These are phyloP conservation scores for Lithohypha guttulata DNA, from an alignment of 2,329 filamentous ascomycete genomes.

Conservation along the genomic window DNA sequence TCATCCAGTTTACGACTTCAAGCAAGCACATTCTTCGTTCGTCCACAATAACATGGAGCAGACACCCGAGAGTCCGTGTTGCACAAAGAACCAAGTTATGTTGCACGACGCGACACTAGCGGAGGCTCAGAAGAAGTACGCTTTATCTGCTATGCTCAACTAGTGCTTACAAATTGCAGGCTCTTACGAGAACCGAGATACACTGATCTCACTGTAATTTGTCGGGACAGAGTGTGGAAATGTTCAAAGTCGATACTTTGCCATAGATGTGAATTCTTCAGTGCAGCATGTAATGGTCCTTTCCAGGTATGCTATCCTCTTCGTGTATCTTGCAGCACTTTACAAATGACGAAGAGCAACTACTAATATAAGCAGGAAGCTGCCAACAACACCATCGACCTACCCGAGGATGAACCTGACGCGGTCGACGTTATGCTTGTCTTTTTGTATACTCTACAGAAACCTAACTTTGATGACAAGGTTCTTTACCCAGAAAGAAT, in stretches of 20 bases:
- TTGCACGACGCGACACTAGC: no score
- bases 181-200: not conserved
- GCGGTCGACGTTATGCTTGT: not conserved
- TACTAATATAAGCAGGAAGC: constrained; percentile 1
- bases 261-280: constrained; percentile 4
- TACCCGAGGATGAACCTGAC: not conserved
- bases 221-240: not conserved
- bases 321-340: no score
- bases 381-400: not conserved
- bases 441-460: constrained; percentile 1
- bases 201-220: constrained; percentile 2
- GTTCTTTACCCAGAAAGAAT: not conserved
- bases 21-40: no score
- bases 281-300: not conserved
- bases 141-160: not conserved
- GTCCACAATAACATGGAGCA: no score
- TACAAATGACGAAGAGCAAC: not conserved
- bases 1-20: no score
- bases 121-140: constrained; percentile 1
- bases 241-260: constrained; percentile 2
- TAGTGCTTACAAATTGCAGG: not conserved
- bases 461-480: not conserved
- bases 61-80: no score
- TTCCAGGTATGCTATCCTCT: no score
- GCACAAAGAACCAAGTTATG: no score